Percentiles rank a stretch among this genome's conserved stretches.
phyloP scores from a whole-genome alignment of 768 basidiomycete species.

The Tricholoma sp. region DNA sequence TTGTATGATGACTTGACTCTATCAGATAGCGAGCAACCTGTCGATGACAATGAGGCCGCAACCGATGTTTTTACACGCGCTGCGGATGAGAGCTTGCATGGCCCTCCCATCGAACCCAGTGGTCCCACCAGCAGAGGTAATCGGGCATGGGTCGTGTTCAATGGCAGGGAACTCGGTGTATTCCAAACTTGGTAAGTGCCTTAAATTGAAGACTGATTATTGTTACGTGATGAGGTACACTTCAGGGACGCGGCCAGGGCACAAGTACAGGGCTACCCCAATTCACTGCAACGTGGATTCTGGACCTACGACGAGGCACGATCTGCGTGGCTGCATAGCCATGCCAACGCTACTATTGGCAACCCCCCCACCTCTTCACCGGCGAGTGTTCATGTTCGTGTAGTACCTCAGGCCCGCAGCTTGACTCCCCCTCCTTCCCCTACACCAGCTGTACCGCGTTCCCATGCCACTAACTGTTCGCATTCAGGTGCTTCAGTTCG shows the following conservation, averaged over 20 bases:
- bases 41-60: background rate
- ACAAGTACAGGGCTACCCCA: background rate
- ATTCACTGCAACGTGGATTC: background rate
- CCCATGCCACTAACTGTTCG: background rate
- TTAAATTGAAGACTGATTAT: conserved; percentile 1
- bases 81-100: background rate
- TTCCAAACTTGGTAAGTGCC: conserved; percentile 2
- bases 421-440: background rate
- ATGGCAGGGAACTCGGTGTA: background rate
- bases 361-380: background rate
- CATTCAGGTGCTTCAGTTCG: background rate
- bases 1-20: background rate
- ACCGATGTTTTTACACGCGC: background rate
- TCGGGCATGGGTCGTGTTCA: conserved; percentile 1
- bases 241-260: background rate
- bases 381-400: background rate
- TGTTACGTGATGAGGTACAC: background rate
- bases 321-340: background rate
- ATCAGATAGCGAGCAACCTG: too few relatives aligned
- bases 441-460: background rate
- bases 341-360: background rate
- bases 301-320: background rate
- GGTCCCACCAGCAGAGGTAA: background rate
- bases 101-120: background rate
- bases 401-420: background rate